phyloP scores from a whole-genome alignment of 2,329 filamentous ascomycete genomes.

The Hypoxylon sp. region DNA sequence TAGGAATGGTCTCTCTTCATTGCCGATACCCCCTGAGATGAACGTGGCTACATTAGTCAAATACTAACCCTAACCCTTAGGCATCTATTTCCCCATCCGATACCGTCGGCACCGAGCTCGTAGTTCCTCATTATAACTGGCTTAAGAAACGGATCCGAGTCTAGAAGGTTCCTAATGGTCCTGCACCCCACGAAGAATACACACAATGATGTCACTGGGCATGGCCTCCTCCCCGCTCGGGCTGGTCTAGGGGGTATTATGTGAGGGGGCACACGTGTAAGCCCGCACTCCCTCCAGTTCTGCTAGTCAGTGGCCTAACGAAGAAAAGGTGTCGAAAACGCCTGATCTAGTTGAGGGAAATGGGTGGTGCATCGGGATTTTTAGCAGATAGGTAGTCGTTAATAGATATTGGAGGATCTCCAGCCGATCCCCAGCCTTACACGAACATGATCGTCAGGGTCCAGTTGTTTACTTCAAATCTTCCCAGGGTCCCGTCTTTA shows the following conservation, averaged over 20 bases:
- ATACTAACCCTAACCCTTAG: slow-evolving; percentile 1
- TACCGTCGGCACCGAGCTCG: not conserved
- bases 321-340: slow-evolving; percentile 8
- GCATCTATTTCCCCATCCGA: not conserved
- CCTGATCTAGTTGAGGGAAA: slow-evolving; percentile 2
- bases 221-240: slow-evolving; percentile 12
- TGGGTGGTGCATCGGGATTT: slow-evolving; percentile 7
- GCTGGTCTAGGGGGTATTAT: not conserved
- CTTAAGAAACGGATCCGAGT: slow-evolving; percentile 10
- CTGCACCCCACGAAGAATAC: slow-evolving; percentile 27
- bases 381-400: slow-evolving; percentile 6
- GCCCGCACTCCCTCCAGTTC: not conserved
- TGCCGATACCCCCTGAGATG: not conserved
- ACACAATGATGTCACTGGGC: slow-evolving; percentile 36
- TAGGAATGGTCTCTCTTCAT: not conserved
- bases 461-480: slow-evolving; percentile 21
- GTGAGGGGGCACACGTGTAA: not conserved
- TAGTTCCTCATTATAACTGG: not conserved
- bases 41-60: not conserved
- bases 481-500: slow-evolving; percentile 4
- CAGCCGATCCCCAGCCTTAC: slow-evolving; percentile 34
- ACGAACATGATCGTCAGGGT: slow-evolving; percentile 42
- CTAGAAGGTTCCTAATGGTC: slow-evolving; percentile 22
- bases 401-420: slow-evolving; percentile 10
- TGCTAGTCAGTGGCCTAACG: not conserved